Evolutionary conservation across 306 rosid genomes (phyloP).

Genomic region (Castanea crenata): DNA sequence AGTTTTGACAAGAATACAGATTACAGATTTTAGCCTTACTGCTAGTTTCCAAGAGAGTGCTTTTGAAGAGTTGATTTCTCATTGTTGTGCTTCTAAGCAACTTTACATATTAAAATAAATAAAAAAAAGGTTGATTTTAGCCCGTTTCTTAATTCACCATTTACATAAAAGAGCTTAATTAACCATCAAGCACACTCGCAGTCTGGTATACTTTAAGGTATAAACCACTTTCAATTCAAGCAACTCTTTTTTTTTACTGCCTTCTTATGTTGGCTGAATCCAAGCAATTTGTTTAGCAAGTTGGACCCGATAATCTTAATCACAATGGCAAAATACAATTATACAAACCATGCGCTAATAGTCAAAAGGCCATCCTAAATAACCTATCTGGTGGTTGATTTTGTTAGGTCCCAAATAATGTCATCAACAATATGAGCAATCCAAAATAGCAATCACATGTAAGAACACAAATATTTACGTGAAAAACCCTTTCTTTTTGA

Average conservation of each 20-base stretch:
- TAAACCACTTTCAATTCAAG: too few species aligned
- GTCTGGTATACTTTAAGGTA: neutral
- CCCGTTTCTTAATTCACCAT: too few species aligned
- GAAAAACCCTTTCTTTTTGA: too few species aligned
- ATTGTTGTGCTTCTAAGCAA: too few species aligned
- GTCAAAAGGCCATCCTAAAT: constrained; percentile 67
- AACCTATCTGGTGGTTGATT: constrained; percentile 32
- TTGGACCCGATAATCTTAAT: neutral
- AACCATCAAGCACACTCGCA: neutral
- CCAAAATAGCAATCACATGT: too few species aligned
- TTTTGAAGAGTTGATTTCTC: too few species aligned
- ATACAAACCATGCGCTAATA: neutral
- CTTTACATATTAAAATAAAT: constrained; percentile 16
- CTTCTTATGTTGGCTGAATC: neutral
- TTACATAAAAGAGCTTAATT: neutral
- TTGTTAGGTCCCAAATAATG: too few species aligned
- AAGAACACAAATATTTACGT: too few species aligned
- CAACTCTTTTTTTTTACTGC: neutral
- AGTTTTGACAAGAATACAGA: too few species aligned
- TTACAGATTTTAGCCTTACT: too few species aligned
- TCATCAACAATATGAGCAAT: too few species aligned
- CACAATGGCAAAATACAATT: neutral
- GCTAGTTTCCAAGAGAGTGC: too few species aligned
- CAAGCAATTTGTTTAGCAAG: constrained; percentile 21
- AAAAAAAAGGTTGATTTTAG: neutral